Evolutionary conservation across 305 asterid species (phyloP), one percentile per base, ranked within the genome.

Genomic region (Rubia peregrina): DNA sequence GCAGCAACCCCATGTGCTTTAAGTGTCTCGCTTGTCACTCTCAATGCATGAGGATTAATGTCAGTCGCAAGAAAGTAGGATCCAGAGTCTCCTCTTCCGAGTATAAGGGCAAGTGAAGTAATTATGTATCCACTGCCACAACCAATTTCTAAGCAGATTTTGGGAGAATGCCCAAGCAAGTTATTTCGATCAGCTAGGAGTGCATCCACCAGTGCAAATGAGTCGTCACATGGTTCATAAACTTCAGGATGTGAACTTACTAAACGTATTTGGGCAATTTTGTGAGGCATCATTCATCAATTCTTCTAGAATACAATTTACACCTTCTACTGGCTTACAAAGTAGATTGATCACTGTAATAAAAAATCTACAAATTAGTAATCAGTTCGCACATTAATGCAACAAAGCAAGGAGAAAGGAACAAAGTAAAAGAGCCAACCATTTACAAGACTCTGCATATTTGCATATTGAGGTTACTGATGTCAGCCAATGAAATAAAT

Each of bases 161-260:
- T 77, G 30, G 98, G 98, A 21, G n/a, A 76, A 48, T 86, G 95
- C 21, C 78, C 81, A 56, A 85, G 67, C 76, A 91, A 38, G 24
- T 49, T 16, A 51, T 51, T 51, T 17, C n/a, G n/a, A 75, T 89
- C 98, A 17, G 91, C 91, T 19, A 89, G 83, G 30, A 91, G 84
- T 16, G 96, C 95, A 78, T 91, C 96, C 1, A 88, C 98, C 68
- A 91, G 66, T 36, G 89, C 91, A 76, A 89, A 91, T 13, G 96
- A n/a, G n/a, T n/a, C n/a, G n/a, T 91, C 95, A 61, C 96, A 88
- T 36, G 96, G 96, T 43, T 88, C 97, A 21, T 91, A 91, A 63
- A 89, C 98, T 82, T 91, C 89, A 30, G 89, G 87, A 76, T 91
- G 96, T 42, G 97, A 91, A 65, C 93, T 82, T 79, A 88, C 83